phyloP scores from a whole-genome alignment of 192 early-diverging fungal genomes.

The Phycomyces nitens region DNA sequence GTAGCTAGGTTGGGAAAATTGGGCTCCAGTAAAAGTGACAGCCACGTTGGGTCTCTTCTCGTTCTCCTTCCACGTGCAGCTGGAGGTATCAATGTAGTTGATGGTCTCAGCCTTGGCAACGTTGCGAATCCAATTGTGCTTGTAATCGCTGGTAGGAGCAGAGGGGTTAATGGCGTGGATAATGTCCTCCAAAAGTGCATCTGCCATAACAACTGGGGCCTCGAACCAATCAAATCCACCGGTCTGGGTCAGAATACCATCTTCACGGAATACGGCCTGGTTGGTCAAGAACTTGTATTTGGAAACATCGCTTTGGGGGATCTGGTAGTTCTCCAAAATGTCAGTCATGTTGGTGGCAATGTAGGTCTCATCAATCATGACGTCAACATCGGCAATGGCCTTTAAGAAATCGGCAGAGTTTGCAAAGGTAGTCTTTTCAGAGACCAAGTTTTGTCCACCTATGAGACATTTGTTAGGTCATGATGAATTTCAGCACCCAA shows the following conservation, averaged over 20 bases:
- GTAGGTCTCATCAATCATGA: conserved; percentile 69
- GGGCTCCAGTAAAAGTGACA: conserved; percentile 8
- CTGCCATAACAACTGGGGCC: conserved; percentile 58
- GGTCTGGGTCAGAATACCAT: conserved; percentile 56
- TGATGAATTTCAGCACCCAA: too few relatives aligned
- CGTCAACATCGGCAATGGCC: conserved; percentile 55
- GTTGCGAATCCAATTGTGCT: conserved; percentile 69
- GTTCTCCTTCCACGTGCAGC: conserved; percentile 47
- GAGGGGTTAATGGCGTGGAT: conserved; percentile 60
- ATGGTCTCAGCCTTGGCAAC: conserved; percentile 54
- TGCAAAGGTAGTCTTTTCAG: conserved; percentile 34
- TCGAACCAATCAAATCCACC: conserved; percentile 74
- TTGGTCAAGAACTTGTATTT: conserved; percentile 62
- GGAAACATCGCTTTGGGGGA: conserved; percentile 31
- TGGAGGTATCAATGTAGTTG: conserved; percentile 39
- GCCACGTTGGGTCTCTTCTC: conserved; percentile 29
- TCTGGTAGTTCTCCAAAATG: conserved; percentile 55
- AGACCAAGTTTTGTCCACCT: conserved; percentile 45
- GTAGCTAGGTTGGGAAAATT: background rate
- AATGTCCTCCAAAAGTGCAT: conserved; percentile 69
- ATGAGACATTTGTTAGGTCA: background rate
- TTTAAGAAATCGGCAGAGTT: conserved; percentile 44
- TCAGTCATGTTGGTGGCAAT: conserved; percentile 40
- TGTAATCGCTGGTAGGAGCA: conserved; percentile 43
- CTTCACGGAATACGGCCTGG: conserved; percentile 62